Base-by-base conservation (phyloP, 345 rosid species). In the Rubroshorea leprosula region DNA sequence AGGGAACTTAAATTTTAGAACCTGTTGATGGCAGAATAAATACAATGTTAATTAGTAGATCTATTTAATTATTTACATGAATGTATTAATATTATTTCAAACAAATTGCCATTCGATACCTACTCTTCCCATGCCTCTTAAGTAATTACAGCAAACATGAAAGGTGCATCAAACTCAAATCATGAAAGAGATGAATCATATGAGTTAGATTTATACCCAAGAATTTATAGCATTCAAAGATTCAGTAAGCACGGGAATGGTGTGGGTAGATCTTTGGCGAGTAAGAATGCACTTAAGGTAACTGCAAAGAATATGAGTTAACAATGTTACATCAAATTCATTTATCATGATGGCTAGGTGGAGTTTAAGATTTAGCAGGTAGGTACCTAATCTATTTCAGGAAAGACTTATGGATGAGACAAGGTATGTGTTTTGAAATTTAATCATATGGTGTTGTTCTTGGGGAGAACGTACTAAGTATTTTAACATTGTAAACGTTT, bases 1-100 rank as follows among this genome's bases (percentile, higher is more conserved):
- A 55, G 99, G 99, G 71, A 75, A 80, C 62, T 82, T 85, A 60
- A 80, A 85, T 49, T 66, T 76, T 60, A 57, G 75, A 23, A 80
- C 86, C 97, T 93, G 74, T 38, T 45, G 11, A 58, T 35, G 16
- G 39, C 22, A 57, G 55, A 43, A 44, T 19, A 15, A 22, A 66
- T n/a, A 57, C 14, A 20, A 57, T 38, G 56, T 70, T 46, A 54
- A 17, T 24, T 26, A 31, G 25, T 18, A 6, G 13, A 47, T 7
- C 15, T 11, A 39, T 8, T 8, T 7, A 13, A 39, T 4, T 2
- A 8, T 39, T 5, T n/a, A n/a, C n/a, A n/a, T n/a, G 8, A 27
- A 27, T 27, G 4, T 8, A 27, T 27, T 27, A 3, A 4, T 27
- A 27, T 27, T 2, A 39, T 39, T 14, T 39, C 45, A 39, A 39